Evolutionary conservation across 2,329 filamentous ascomycete species (phyloP).

Genomic region (Phyllosticta ampelicida): DNA sequence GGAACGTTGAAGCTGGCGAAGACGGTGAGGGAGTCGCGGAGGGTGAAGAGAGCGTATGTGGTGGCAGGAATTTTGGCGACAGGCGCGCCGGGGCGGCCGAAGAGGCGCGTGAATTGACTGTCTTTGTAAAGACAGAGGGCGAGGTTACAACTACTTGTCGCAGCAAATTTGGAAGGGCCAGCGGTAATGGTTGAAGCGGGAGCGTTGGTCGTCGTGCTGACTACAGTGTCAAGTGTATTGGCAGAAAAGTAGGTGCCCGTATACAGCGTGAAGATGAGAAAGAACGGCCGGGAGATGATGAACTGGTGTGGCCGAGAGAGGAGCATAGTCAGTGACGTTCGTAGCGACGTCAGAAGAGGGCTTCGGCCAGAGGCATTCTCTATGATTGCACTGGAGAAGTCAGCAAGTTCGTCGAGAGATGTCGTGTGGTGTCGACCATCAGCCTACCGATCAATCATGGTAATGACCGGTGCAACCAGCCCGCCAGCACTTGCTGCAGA

Average conservation of each 20-base stretch:
- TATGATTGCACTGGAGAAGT: slow-evolving; percentile 55
- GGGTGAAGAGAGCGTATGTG: slow-evolving; percentile 67
- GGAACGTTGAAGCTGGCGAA: slow-evolving; percentile 90
- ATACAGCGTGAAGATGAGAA: slow-evolving; percentile 61
- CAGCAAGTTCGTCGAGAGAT: background rate
- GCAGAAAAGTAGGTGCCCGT: slow-evolving; percentile 82
- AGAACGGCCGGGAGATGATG: slow-evolving; percentile 55
- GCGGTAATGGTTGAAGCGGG: slow-evolving; percentile 56
- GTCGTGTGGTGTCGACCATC: background rate
- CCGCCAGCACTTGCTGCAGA: slow-evolving; percentile 62
- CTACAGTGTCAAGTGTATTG: slow-evolving; percentile 72
- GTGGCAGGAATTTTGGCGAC: slow-evolving; percentile 50
- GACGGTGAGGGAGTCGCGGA: slow-evolving; percentile 78
- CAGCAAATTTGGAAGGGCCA: slow-evolving; percentile 69
- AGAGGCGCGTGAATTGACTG: slow-evolving; percentile 71
- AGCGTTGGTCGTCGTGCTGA: slow-evolving; percentile 46
- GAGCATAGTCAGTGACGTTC: slow-evolving; percentile 46
- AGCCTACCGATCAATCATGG: slow-evolving; percentile 71
- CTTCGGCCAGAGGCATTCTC: slow-evolving; percentile 66
- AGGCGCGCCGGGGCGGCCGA: slow-evolving; percentile 51
- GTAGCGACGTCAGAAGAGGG: slow-evolving; percentile 49
- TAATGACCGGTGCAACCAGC: slow-evolving; percentile 73
- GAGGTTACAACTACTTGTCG: slow-evolving; percentile 74
- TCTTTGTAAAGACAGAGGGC: slow-evolving; percentile 84
- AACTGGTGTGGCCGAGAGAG: slow-evolving; percentile 50